Conservation (phyloP, 1,284 basidiomycete species). For the Coriolopsis trogii region DNA sequence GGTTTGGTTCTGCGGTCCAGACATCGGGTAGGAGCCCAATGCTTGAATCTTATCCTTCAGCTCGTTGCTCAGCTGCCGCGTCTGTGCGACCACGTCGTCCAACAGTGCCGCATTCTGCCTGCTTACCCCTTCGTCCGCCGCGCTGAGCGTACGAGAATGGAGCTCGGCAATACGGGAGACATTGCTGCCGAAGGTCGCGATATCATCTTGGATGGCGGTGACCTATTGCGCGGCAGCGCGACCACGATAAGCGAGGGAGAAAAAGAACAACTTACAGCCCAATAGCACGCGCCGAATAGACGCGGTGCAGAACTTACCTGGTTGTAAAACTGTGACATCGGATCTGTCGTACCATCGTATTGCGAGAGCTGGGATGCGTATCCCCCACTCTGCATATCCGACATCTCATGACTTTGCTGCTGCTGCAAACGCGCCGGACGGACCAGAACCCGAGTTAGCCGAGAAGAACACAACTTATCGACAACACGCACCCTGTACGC, state of each 20-base stretch:
- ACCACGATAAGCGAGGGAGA: neutral
- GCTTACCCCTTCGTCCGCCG: constrained; percentile 51
- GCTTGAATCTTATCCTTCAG: constrained; percentile 70
- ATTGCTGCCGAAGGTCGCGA: constrained; percentile 58
- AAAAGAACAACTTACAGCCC: too few relatives aligned
- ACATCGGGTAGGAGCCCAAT: constrained; percentile 43
- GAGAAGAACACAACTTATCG: constrained; percentile 18
- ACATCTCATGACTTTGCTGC: constrained; percentile 38
- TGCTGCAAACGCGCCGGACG: constrained; percentile 36
- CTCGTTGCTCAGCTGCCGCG: constrained; percentile 60
- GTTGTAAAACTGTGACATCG: constrained; percentile 43
- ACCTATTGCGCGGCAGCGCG: constrained; percentile 33
- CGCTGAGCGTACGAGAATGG: constrained; percentile 60
- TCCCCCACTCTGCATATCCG: constrained; percentile 19
- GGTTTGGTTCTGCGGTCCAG: constrained; percentile 52
- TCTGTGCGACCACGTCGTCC: constrained; percentile 62
- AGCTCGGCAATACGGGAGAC: constrained; percentile 60
- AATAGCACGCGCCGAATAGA: neutral
- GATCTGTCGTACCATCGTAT: constrained; percentile 31
- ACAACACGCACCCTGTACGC: constrained; percentile 40
- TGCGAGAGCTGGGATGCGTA: constrained; percentile 3
- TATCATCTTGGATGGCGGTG: constrained; percentile 56
- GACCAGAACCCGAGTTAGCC: constrained; percentile 24
- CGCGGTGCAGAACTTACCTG: constrained; percentile 33
- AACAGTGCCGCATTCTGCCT: constrained; percentile 51